Percentiles rank a stretch among this genome's conserved stretches.
phyloP scores from a whole-genome alignment of 208 protist species.

The Trypanosoma cruzi region DNA sequence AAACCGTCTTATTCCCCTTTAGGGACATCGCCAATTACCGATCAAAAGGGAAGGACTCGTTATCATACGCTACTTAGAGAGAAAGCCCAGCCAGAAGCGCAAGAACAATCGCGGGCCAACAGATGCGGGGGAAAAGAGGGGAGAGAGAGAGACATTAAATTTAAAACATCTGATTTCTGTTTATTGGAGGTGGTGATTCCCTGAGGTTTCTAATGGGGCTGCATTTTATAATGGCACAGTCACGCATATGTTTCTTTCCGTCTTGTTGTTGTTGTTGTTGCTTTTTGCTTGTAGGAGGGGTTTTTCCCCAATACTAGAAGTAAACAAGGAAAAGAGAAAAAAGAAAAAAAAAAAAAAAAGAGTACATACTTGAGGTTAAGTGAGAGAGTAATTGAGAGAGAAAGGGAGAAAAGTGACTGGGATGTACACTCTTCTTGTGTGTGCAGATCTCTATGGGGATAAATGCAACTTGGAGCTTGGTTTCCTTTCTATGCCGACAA shows the following conservation, averaged over 20 bases:
- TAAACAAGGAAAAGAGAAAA: neutral
- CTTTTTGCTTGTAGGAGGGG: neutral
- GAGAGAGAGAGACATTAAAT: neutral
- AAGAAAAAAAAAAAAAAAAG: no score
- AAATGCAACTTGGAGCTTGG: constrained; percentile 84
- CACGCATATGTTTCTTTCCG: neutral
- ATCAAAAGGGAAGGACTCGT: neutral
- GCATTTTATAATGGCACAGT: no score
- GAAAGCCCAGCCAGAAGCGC: no score
- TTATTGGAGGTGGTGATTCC: neutral
- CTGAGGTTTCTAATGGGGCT: no score
- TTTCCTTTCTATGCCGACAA: constrained; percentile 42
- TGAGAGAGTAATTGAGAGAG: neutral
- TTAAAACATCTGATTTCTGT: neutral
- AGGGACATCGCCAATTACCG: constrained; percentile 9
- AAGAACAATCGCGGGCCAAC: no score
- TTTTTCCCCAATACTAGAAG: neutral
- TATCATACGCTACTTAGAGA: no score
- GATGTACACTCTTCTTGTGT: constrained; percentile 81
- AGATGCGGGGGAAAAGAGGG: neutral
- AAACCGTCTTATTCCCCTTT: constrained; percentile 79
- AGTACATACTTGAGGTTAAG: no score
- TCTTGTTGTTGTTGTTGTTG: neutral
- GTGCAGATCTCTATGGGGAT: constrained; percentile 72
- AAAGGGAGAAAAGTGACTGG: neutral